These are phyloP conservation scores for Rhizopogon vulgaris DNA, from an alignment of 768 basidiomycete species.

Conservation along the genomic window DNA sequence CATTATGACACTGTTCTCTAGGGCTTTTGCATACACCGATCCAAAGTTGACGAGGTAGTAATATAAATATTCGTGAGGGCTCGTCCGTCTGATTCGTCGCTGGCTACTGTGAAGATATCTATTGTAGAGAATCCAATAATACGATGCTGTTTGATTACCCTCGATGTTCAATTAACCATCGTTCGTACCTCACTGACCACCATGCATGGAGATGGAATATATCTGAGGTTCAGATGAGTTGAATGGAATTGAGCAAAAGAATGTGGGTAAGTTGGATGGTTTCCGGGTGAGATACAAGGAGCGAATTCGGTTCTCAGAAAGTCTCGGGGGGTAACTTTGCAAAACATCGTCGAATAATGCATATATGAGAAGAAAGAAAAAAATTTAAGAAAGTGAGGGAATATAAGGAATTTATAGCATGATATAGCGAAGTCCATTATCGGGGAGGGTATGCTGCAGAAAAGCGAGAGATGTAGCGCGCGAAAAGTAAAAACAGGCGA, in stretches of 20 bases:
- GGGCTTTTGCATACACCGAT: slow-evolving; percentile 65
- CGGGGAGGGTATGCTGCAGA: slow-evolving; percentile 25
- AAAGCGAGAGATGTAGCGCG: slow-evolving; percentile 13
- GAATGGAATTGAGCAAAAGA: background rate
- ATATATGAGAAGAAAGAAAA: slow-evolving; percentile 22
- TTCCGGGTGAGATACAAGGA: background rate
- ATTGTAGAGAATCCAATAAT: background rate
- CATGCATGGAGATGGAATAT: too few species aligned
- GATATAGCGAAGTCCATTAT: slow-evolving; percentile 21
- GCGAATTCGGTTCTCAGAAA: background rate
- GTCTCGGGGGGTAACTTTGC: background rate
- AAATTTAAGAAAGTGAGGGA: slow-evolving; percentile 9
- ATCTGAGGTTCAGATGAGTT: background rate
- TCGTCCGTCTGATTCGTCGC: background rate
- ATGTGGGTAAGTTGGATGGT: background rate
- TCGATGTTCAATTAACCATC: background rate
- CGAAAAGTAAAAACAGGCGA: background rate
- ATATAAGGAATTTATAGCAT: slow-evolving; percentile 11
- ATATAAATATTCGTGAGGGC: slow-evolving; percentile 1
- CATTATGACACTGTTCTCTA: slow-evolving; percentile 11
- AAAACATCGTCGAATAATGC: slow-evolving; percentile 24
- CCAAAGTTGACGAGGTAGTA: slow-evolving; percentile 60
- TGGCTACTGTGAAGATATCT: background rate
- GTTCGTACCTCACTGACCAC: background rate
- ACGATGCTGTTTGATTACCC: background rate